Percentiles rank a stretch among this genome's conserved stretches.
These are phyloP conservation scores for Lonicera japonica DNA, from an alignment of 129 eudicot species.

Conservation along the genomic window DNA sequence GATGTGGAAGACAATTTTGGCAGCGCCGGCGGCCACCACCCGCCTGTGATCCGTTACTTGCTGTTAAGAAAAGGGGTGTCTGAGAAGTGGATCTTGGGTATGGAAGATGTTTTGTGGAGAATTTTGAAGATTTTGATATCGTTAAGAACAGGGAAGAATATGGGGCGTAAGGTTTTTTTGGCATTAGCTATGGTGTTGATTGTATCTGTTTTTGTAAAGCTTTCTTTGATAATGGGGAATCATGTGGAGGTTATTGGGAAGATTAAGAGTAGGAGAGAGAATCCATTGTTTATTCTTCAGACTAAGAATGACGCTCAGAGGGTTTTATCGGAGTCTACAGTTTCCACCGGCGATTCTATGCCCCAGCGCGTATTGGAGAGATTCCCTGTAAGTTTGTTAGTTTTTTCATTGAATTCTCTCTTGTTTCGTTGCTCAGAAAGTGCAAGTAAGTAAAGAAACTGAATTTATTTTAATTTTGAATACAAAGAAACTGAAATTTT, in stretches of 20 bases:
- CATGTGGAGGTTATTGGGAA: slow-evolving; percentile 24
- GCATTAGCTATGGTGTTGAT: slow-evolving; percentile 40
- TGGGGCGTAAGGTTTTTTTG: slow-evolving; percentile 42
- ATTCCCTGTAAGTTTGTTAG: slow-evolving; percentile 44
- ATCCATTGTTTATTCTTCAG: slow-evolving; percentile 33
- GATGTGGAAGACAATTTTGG: slow-evolving; percentile 4
- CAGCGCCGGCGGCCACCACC: slow-evolving; percentile 14
- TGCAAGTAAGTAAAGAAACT: not conserved
- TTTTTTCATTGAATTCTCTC: not conserved
- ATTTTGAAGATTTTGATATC: slow-evolving; percentile 9
- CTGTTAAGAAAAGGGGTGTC: slow-evolving; percentile 26
- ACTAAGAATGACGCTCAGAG: slow-evolving; percentile 44
- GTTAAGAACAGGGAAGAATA: slow-evolving; percentile 30
- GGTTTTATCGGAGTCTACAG: slow-evolving; percentile 36
- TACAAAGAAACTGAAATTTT: not conserved
- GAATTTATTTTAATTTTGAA: too few relatives aligned
- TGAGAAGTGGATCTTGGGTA: slow-evolving; percentile 16
- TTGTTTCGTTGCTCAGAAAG: not conserved
- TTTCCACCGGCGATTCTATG: slow-evolving; percentile 22
- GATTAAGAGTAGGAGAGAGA: slow-evolving; percentile 13
- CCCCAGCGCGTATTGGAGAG: slow-evolving; percentile 48
- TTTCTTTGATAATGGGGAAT: slow-evolving; percentile 24
- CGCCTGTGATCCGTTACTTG: slow-evolving; percentile 9
- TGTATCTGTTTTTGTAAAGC: slow-evolving; percentile 37
- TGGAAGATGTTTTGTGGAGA: slow-evolving; percentile 6